These are phyloP conservation scores for Agarophyton chilense DNA, from an alignment of 23 red algal species.

Conservation along the genomic window DNA sequence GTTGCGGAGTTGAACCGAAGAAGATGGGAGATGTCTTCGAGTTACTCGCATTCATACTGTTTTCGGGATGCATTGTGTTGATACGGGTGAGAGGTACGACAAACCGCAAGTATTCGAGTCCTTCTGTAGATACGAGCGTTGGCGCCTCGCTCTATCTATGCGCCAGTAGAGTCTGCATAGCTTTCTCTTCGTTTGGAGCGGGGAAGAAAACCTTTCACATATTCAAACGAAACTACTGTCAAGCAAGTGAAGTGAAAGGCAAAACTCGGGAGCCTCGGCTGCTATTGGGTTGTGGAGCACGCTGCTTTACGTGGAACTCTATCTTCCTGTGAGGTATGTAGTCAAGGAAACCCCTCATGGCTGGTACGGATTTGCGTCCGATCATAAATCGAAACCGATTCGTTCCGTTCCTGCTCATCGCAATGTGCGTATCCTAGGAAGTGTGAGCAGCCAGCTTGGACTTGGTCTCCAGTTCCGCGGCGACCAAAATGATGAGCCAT, in stretches of 20 bases:
- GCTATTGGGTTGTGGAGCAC: neutral
- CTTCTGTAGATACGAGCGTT: no score
- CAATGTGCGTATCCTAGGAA: neutral
- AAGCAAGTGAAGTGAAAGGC: neutral
- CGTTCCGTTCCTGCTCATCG: neutral
- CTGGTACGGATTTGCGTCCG: neutral
- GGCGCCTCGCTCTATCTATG: no score
- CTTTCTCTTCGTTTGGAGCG: neutral
- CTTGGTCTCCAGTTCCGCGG: conserved; percentile 40
- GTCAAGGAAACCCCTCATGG: neutral
- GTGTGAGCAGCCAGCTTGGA: neutral
- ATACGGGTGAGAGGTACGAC: no score
- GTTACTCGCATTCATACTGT: neutral
- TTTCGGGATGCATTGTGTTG: neutral
- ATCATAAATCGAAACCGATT: neutral
- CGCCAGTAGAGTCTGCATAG: no score
- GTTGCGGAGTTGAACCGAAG: neutral
- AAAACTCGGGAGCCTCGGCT: neutral
- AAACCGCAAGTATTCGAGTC: no score
- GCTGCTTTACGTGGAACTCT: neutral
- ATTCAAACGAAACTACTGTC: neutral
- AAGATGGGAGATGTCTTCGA: neutral
- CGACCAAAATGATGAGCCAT: conserved; percentile 38
- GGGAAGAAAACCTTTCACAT: neutral
- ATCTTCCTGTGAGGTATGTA: neutral